Percentiles rank a stretch among this genome's conserved stretches.
These are phyloP conservation scores for Phenoliferia sp. DNA, from an alignment of 1,284 basidiomycete genomes.

Conservation along the genomic window DNA sequence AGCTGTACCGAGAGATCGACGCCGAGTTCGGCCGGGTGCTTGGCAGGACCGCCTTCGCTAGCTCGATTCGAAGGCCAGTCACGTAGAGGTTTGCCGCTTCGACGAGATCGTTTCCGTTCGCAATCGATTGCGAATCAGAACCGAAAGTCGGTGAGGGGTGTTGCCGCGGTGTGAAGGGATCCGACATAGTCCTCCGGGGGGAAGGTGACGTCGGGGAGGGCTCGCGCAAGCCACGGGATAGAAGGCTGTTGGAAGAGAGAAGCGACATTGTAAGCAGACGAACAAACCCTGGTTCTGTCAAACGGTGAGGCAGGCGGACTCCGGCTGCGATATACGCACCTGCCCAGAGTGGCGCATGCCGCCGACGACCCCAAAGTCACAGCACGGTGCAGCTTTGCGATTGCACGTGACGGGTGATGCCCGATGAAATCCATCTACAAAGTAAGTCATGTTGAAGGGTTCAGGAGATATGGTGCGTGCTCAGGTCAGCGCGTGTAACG, in stretches of 20 bases:
- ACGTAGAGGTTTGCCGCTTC: slow-evolving; percentile 19
- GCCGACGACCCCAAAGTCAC: slow-evolving; percentile 18
- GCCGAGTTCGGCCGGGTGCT: too few species aligned
- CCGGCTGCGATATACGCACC: slow-evolving; percentile 5
- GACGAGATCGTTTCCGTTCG: slow-evolving; percentile 3
- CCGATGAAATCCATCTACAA: slow-evolving; percentile 33
- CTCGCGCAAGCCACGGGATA: slow-evolving; percentile 5
- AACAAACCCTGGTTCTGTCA: too few species aligned
- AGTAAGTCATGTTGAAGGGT: too few species aligned
- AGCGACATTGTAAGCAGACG: background rate
- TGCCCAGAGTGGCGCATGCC: slow-evolving; percentile 31
- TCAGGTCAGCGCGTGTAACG: background rate
- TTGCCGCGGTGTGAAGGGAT: background rate
- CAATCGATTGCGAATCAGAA: background rate
- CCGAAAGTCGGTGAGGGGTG: background rate
- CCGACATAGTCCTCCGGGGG: background rate
- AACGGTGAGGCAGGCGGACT: background rate
- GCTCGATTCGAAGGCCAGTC: slow-evolving; percentile 18
- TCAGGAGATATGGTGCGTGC: background rate
- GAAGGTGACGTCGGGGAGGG: background rate
- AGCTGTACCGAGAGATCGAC: background rate
- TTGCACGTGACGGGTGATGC: slow-evolving; percentile 20
- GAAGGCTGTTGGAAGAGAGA: background rate
- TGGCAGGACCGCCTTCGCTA: slow-evolving; percentile 16
- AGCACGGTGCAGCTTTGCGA: slow-evolving; percentile 18